Evolutionary conservation across 2,329 filamentous ascomycete species (phyloP).

Genomic region (Xylariaceae sp.): DNA sequence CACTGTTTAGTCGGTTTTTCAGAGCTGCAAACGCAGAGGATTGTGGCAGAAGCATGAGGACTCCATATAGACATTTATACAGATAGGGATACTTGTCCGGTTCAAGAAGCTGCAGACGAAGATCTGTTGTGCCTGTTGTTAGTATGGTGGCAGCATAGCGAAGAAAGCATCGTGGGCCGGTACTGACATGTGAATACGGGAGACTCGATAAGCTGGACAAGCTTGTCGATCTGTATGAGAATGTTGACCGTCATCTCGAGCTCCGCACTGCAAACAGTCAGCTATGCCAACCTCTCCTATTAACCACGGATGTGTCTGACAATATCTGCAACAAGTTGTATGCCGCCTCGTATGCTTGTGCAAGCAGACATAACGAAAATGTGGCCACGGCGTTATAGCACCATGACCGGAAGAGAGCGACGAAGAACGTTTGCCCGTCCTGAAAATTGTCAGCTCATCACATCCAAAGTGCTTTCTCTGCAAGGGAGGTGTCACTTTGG

Average conservation of each 20-base stretch:
- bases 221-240: constrained; percentile 96
- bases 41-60: constrained; percentile 97
- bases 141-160: background rate
- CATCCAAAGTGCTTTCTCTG: background rate
- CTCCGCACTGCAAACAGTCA: constrained; percentile 62
- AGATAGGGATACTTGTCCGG: constrained; percentile 91
- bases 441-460: constrained; percentile 32
- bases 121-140: constrained; percentile 52
- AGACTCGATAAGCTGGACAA: constrained; percentile 93
- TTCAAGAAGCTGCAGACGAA: constrained; percentile 89
- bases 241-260: constrained; percentile 99
- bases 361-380: constrained; percentile 89
- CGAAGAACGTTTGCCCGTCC: constrained; percentile 95
- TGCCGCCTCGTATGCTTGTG: constrained; percentile 96
- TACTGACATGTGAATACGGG: constrained; percentile 90
- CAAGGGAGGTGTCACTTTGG: constrained; percentile 51
- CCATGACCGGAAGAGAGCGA: constrained; percentile 91
- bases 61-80: constrained; percentile 95
- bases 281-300: background rate
- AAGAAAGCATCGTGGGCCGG: background rate
- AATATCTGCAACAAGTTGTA: constrained; percentile 96
- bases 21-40: constrained; percentile 94
- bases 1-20: constrained; percentile 94
- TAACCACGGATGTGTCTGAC: constrained; percentile 43
- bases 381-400: constrained; percentile 98